Percentiles rank a stretch among this genome's conserved stretches.
Conservation (phyloP, 257 asterid species). For the Anisodus tanguticus region DNA sequence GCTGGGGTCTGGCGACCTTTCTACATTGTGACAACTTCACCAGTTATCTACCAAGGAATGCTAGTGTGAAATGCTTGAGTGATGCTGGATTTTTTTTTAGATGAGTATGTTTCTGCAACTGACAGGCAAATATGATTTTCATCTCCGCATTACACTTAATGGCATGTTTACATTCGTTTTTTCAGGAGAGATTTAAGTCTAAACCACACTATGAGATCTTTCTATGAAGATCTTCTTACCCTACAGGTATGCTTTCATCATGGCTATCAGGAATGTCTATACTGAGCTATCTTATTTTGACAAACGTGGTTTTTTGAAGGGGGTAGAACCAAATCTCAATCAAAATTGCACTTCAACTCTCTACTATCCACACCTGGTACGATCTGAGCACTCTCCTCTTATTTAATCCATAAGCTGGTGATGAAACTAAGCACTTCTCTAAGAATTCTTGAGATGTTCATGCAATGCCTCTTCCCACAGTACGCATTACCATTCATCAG, state of each 20-base stretch:
- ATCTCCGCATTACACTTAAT: constrained; percentile 2
- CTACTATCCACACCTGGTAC: constrained; percentile 61
- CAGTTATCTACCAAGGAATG: constrained; percentile 62
- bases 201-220: constrained; percentile 76
- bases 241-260: constrained; percentile 62
- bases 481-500: constrained; percentile 65
- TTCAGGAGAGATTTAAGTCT: constrained; percentile 73
- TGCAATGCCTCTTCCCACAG: constrained; percentile 97
- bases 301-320: constrained; percentile 48
- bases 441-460: constrained; percentile 18
- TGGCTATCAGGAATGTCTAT: constrained; percentile 10
- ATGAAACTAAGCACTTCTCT: constrained; percentile 29
- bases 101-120: constrained; percentile 62
- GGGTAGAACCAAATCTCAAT: constrained; percentile 63
- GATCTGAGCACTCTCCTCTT: constrained; percentile 10
- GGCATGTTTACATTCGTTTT: not conserved
- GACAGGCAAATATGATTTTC: constrained; percentile 9
- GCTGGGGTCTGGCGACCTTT: constrained; percentile 96
- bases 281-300: not conserved
- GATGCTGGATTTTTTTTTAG: constrained; percentile 91
- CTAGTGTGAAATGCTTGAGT: constrained; percentile 93
- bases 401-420: not conserved
- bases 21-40: constrained; percentile 81
- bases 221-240: constrained; percentile 57
- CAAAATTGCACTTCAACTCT: constrained; percentile 65